phyloP scores from a whole-genome alignment of 2,329 filamentous ascomycete species.

The Colletotrichum nymphaeae region DNA sequence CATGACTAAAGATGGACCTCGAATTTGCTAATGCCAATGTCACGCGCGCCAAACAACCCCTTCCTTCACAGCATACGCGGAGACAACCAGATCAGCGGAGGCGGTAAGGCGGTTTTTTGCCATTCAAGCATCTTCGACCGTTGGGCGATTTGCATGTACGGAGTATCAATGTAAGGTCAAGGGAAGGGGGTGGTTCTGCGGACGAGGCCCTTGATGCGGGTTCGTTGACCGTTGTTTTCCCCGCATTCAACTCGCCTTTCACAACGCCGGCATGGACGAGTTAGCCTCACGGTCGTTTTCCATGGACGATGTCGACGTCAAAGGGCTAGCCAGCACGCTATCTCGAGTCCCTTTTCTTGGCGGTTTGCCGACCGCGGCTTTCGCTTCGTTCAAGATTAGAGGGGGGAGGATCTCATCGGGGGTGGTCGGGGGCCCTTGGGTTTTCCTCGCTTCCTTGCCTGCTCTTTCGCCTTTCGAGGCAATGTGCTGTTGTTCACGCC shows the following conservation, averaged over 20 bases:
- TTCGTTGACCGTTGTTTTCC: constrained; percentile 12
- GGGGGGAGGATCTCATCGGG: background rate
- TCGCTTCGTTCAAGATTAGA: constrained; percentile 10
- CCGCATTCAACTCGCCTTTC: constrained; percentile 9
- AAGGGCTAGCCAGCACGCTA: constrained; percentile 31
- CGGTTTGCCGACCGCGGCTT: constrained; percentile 8
- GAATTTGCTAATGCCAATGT: constrained; percentile 32
- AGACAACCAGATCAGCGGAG: background rate
- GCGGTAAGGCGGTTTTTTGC: background rate
- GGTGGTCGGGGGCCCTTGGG: background rate
- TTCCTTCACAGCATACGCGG: constrained; percentile 11
- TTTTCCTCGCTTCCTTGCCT: background rate
- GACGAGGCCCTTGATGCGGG: constrained; percentile 17
- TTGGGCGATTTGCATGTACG: background rate
- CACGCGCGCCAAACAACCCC: constrained; percentile 3
- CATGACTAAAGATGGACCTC: constrained; percentile 24
- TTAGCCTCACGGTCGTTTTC: constrained; percentile 8
- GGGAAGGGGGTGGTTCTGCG: background rate
- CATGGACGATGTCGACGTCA: constrained; percentile 3
- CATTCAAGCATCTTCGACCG: constrained; percentile 1
- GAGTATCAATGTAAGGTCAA: no score
- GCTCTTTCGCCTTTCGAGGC: background rate
- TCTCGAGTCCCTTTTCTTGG: constrained; percentile 28
- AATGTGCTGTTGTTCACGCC: background rate
- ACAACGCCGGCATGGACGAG: background rate